Percentiles rank a stretch among this genome's conserved stretches.
These are phyloP conservation scores for Russula sp. DNA, from an alignment of 768 basidiomycete species.

Conservation along the genomic window DNA sequence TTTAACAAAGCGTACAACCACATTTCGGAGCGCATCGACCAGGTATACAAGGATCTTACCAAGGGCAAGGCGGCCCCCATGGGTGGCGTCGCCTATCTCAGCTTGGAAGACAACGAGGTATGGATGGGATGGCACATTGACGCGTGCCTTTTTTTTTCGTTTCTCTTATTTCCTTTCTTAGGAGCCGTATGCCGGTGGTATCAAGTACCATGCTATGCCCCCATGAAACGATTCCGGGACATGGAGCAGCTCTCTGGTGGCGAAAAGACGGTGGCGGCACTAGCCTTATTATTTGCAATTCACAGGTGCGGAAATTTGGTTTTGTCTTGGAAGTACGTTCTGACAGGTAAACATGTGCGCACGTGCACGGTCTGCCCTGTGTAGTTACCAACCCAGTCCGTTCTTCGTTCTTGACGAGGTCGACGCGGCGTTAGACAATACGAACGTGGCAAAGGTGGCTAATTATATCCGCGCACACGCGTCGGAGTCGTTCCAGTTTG, in stretches of 20 bases:
- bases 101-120: conserved; percentile 93
- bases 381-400: conserved; percentile 90
- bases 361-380: neutral
- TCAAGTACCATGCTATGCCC: conserved; percentile 99
- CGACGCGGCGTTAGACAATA: conserved; percentile 96
- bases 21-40: conserved; percentile 91
- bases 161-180: conserved; percentile 33
- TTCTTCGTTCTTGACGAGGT: conserved; percentile 99
- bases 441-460: conserved; percentile 95
- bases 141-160: neutral
- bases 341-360: neutral
- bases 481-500: conserved; percentile 85
- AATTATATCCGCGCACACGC: conserved; percentile 87
- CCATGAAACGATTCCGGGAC: conserved; percentile 99
- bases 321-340: neutral
- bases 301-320: conserved; percentile 60
- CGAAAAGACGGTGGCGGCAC: conserved; percentile 96
- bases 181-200: conserved; percentile 84
- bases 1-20: conserved; percentile 97
- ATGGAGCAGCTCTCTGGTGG: conserved; percentile 99
- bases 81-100: conserved; percentile 96
- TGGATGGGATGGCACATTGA: no score
- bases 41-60: conserved; percentile 96
- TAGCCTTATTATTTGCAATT: conserved; percentile 95
- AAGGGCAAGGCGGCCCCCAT: conserved; percentile 91